These are phyloP conservation scores for Rhodosporidiobolus sp. DNA, from an alignment of 768 basidiomycete species.

Conservation along the genomic window DNA sequence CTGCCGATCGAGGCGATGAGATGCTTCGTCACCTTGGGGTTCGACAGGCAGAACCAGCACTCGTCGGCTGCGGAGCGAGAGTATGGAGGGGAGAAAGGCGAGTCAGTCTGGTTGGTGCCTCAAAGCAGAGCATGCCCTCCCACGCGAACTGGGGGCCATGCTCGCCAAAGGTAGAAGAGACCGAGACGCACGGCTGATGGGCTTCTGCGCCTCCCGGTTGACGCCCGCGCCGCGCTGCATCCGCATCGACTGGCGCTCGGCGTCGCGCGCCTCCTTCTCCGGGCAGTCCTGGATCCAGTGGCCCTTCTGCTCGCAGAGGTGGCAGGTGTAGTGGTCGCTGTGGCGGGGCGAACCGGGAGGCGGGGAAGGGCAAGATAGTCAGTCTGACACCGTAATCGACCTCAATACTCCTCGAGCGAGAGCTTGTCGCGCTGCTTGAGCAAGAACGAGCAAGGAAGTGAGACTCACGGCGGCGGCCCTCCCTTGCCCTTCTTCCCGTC, in stretches of 20 bases:
- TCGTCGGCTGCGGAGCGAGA: constrained; percentile 64
- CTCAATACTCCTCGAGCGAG: too few species aligned
- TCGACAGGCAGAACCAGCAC: constrained; percentile 98
- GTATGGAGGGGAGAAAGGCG: neutral
- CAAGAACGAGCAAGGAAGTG: neutral
- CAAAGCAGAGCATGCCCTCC: neutral
- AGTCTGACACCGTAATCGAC: too few species aligned
- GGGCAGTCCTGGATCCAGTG: constrained; percentile 89
- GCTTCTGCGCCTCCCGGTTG: constrained; percentile 58
- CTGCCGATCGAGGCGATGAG: constrained; percentile 88
- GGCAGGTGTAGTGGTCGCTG: constrained; percentile 65
- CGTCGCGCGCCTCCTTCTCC: constrained; percentile 28
- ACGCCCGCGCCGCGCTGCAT: constrained; percentile 50
- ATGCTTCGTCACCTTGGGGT: constrained; percentile 91
- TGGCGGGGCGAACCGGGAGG: too few species aligned
- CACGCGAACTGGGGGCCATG: neutral
- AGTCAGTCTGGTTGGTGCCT: neutral
- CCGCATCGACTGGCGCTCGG: constrained; percentile 49
- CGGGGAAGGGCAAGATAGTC: too few species aligned
- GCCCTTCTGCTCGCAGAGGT: constrained; percentile 66
- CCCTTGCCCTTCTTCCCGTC: constrained; percentile 46
- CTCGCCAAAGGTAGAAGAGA: neutral
- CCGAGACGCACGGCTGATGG: constrained; percentile 67
- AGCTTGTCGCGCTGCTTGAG: too few species aligned
- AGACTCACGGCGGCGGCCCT: constrained; percentile 50